Conservation (phyloP, 2,329 filamentous ascomycete species). For the Alternaria arbusti region DNA sequence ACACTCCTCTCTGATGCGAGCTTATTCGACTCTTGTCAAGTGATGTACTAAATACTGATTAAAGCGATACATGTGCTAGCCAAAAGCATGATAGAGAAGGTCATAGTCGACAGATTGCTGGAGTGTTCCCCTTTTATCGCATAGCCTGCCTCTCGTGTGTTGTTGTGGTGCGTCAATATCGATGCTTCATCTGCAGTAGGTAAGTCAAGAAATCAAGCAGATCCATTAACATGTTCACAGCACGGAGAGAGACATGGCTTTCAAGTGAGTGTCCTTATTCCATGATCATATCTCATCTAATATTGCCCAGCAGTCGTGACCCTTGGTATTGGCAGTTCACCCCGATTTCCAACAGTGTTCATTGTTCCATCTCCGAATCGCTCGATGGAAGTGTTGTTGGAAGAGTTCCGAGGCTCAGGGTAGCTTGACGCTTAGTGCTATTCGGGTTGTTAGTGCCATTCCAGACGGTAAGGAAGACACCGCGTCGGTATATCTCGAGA, state of each 20-base stretch:
- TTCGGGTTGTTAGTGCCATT: neutral
- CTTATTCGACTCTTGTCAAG: neutral
- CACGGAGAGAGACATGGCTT: neutral
- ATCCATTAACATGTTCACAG: neutral
- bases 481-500: neutral
- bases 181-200: neutral
- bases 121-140: neutral
- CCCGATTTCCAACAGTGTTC: neutral
- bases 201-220: neutral
- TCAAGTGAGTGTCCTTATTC: neutral
- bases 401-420: neutral
- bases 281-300: neutral
- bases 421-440: conserved; percentile 18
- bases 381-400: neutral
- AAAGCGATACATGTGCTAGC: neutral
- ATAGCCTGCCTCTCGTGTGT: neutral
- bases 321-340: neutral
- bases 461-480: neutral
- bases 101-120: neutral
- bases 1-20: neutral
- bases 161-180: neutral
- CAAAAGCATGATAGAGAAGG: neutral
- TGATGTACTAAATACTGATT: neutral
- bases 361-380: neutral
- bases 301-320: neutral